Evolutionary conservation across 164 flowering plant genomes (phyloP).

Genomic region (Magnolia sinica): DNA sequence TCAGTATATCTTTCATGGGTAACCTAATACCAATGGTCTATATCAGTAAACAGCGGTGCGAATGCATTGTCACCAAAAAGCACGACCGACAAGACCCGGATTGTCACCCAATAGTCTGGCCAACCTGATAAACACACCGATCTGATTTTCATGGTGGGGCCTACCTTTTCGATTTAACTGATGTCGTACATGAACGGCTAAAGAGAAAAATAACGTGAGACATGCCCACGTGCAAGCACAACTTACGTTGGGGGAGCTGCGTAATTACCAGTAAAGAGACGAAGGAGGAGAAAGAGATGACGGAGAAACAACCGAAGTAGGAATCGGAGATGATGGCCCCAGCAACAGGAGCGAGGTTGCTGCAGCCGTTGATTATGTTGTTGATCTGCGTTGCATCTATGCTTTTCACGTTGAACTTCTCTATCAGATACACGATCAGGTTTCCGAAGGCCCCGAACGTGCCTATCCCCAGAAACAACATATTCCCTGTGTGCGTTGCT

Average conservation of each 20-base stretch:
- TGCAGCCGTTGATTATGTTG: slow-evolving; percentile 33
- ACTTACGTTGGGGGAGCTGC: background rate
- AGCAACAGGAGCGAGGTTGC: slow-evolving; percentile 27
- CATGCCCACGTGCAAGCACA: background rate
- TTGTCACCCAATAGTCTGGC: too few relatives aligned
- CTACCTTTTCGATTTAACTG: too few relatives aligned
- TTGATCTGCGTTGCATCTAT: slow-evolving; percentile 38
- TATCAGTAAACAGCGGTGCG: too few relatives aligned
- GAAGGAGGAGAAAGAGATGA: slow-evolving; percentile 25
- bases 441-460: slow-evolving; percentile 29
- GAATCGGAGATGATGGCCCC: slow-evolving; percentile 49
- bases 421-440: slow-evolving; percentile 39
- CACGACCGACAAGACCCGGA: too few relatives aligned
- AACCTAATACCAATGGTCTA: too few relatives aligned
- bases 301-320: slow-evolving; percentile 35
- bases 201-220: too few relatives aligned
- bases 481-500: background rate
- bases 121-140: too few relatives aligned
- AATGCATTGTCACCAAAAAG: too few relatives aligned
- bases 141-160: too few relatives aligned
- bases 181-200: too few relatives aligned
- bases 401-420: slow-evolving; percentile 32
- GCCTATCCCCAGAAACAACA: slow-evolving; percentile 22
- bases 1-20: too few relatives aligned
- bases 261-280: slow-evolving; percentile 35